phyloP scores from a whole-genome alignment of 306 rosid genomes.

The Prunus mira region DNA sequence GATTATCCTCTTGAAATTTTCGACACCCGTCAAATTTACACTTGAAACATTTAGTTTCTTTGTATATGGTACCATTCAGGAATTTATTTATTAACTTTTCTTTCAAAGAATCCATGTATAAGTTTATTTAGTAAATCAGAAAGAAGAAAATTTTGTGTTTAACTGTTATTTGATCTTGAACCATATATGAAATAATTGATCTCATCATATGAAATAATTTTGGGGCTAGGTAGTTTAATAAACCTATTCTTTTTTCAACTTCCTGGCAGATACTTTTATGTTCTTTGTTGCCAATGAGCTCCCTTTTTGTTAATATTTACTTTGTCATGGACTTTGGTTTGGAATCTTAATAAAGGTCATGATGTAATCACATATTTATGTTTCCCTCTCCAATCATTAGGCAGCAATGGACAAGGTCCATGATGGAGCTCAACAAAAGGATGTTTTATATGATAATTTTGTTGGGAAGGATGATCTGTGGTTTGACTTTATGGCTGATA shows the following conservation, averaged over 20 bases:
- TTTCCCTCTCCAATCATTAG: conserved; percentile 46
- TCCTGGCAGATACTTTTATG: background rate
- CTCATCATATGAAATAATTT: background rate
- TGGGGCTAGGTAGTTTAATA: background rate
- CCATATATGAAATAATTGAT: background rate
- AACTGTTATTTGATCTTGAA: too few species aligned
- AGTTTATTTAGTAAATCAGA: too few species aligned
- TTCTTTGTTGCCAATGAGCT: background rate
- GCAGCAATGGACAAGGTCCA: conserved; percentile 90
- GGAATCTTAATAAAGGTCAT: background rate
- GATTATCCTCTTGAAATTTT: background rate
- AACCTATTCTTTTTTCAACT: background rate
- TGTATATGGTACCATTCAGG: too few species aligned
- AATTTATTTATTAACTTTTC: too few species aligned
- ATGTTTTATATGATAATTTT: conserved; percentile 70
- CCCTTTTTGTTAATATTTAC: background rate
- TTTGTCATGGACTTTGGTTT: background rate
- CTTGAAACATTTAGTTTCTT: too few species aligned
- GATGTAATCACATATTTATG: conserved; percentile 10
- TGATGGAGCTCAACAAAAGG: conserved; percentile 55
- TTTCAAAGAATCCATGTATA: too few species aligned
- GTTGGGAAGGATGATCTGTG: conserved; percentile 76
- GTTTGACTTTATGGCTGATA: conserved; percentile 99
- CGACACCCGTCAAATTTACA: too few species aligned
- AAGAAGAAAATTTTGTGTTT: too few species aligned